phyloP scores from a whole-genome alignment of 2,329 filamentous ascomycete species.

The Incumbomyces lentus region DNA sequence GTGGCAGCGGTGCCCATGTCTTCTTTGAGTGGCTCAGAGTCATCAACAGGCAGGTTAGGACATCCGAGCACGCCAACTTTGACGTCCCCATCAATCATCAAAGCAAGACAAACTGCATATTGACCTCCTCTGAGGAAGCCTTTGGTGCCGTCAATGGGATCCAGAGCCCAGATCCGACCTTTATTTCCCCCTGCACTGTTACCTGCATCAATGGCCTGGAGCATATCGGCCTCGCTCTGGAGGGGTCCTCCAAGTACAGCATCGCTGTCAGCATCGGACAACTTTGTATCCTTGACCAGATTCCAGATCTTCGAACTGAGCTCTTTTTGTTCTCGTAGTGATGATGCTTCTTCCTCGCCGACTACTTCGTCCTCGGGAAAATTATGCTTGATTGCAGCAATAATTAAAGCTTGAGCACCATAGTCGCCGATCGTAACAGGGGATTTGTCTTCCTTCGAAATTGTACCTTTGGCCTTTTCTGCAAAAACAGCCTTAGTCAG shows the following conservation, averaged over 20 bases:
- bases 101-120: conserved; percentile 86
- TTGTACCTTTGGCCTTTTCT: conserved; percentile 86
- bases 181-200: conserved; percentile 59
- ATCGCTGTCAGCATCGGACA: conserved; percentile 57
- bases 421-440: conserved; percentile 98
- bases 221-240: conserved; percentile 52
- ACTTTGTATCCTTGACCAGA: conserved; percentile 61
- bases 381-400: conserved; percentile 74
- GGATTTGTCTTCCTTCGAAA: conserved; percentile 89
- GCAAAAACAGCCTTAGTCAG: conserved; percentile 70
- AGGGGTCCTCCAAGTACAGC: conserved; percentile 60
- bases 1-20: conserved; percentile 65
- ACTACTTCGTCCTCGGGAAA: conserved; percentile 89
- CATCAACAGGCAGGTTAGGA: conserved; percentile 86
- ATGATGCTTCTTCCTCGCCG: conserved; percentile 83
- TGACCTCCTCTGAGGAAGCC: conserved; percentile 93
- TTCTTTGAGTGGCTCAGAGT: conserved; percentile 58
- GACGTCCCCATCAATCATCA: conserved; percentile 88
- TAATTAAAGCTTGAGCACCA: conserved; percentile 93
- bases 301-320: conserved; percentile 74
- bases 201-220: conserved; percentile 57
- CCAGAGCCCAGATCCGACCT: conserved; percentile 88
- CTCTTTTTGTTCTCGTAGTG: conserved; percentile 59
- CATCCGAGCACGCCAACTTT: conserved; percentile 91
- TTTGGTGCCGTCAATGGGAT: conserved; percentile 96